A percentile compares a stretch with the other conserved stretches of the same genome.
phyloP scores from a whole-genome alignment of 2,329 filamentous ascomycete genomes.

The Stachybotrys chlorohalonatus region DNA sequence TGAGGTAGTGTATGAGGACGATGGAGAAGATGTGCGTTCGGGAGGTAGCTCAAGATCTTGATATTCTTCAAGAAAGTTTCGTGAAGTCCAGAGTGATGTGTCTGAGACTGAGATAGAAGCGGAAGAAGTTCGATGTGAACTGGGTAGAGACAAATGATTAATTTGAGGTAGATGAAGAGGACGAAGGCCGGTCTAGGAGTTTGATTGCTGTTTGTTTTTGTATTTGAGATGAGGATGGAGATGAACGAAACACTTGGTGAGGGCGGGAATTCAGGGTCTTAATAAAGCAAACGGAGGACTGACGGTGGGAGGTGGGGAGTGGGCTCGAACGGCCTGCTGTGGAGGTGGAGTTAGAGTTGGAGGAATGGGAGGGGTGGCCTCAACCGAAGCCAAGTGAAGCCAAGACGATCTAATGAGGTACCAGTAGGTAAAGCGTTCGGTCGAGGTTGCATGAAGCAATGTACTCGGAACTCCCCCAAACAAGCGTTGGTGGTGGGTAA shows the following conservation, averaged over 20 bases:
- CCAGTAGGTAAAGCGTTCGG: too few relatives aligned
- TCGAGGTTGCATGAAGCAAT: background rate
- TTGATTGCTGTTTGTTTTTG: background rate
- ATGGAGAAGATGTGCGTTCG: background rate
- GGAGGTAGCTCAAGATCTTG: too few relatives aligned
- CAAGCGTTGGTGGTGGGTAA: background rate
- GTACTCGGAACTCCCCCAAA: background rate
- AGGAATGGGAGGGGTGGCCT: background rate
- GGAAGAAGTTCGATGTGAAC: too few relatives aligned
- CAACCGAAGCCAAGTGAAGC: background rate
- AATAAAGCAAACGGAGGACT: slow-evolving; percentile 6
- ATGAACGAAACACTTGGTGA: background rate
- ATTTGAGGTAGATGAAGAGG: background rate
- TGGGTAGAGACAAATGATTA: background rate
- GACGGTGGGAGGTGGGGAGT: background rate
- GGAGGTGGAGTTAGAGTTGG: background rate
- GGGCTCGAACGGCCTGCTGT: background rate
- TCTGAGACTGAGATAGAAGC: too few relatives aligned
- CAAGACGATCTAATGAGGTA: background rate
- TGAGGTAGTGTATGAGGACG: background rate
- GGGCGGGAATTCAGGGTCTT: slow-evolving; percentile 9
- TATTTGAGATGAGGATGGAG: background rate
- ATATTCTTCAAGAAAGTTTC: too few relatives aligned
- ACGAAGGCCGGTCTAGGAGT: background rate
- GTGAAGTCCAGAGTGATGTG: too few relatives aligned